These are phyloP conservation scores for Diospyros lotus DNA, from an alignment of 148 eudicot species.

Conservation along the genomic window DNA sequence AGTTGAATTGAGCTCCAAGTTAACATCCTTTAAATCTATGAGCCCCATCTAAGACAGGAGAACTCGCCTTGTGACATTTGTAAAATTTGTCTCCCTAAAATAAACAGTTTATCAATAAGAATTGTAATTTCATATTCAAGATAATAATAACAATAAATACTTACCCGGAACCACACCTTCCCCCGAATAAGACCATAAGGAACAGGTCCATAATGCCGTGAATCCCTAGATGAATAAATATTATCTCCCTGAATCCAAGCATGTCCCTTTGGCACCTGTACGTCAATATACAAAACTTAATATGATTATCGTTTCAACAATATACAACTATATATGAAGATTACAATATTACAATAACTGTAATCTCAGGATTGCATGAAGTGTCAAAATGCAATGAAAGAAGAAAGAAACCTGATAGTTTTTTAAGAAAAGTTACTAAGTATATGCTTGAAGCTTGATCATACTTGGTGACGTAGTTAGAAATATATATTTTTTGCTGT, in stretches of 20 bases:
- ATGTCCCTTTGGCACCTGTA: slow-evolving; percentile 87
- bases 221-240: slow-evolving; percentile 66
- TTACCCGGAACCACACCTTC: slow-evolving; percentile 71
- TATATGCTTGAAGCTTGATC: background rate
- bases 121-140: background rate
- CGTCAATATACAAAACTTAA: background rate
- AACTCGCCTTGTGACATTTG: background rate
- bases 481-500: background rate
- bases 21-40: background rate
- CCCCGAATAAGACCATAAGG: slow-evolving; percentile 81
- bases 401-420: background rate
- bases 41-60: background rate
- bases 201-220: slow-evolving; percentile 73
- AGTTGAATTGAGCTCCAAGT: background rate
- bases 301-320: background rate
- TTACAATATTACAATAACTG: background rate
- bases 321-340: background rate
- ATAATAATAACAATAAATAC: slow-evolving; percentile 16
- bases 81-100: background rate
- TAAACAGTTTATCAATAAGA: background rate
- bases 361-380: background rate
- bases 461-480: background rate
- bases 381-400: background rate
- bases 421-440: background rate
- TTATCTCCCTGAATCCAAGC: slow-evolving; percentile 97